Evolutionary conservation across 1,284 basidiomycete genomes (phyloP).

Genomic region (Ceratobasidium sp.): DNA sequence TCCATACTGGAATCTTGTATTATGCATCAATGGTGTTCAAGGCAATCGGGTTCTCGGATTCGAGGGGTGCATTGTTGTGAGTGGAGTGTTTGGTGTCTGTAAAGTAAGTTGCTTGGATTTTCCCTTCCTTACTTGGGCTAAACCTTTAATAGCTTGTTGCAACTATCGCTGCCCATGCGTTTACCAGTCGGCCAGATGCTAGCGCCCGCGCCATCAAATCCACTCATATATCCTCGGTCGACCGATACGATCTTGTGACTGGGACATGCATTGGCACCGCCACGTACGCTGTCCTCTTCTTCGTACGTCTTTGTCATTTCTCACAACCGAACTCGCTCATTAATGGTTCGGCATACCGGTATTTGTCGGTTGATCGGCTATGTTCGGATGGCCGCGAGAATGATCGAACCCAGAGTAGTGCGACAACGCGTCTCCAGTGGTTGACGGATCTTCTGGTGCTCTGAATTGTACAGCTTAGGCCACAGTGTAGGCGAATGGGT

Average conservation of each 20-base stretch:
- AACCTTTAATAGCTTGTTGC: conserved; percentile 27
- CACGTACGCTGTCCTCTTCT: conserved; percentile 44
- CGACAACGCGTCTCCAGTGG: too few species aligned
- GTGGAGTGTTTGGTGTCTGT: conserved; percentile 46
- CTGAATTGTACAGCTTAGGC: too few species aligned
- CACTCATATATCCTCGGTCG: conserved; percentile 16
- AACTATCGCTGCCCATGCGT: conserved; percentile 36
- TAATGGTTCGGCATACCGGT: too few species aligned
- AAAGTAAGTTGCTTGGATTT: conserved; percentile 29
- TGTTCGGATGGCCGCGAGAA: too few species aligned
- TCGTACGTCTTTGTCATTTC: conserved; percentile 27
- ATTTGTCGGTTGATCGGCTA: too few species aligned
- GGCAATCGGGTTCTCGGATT: conserved; percentile 47
- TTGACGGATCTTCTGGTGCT: too few species aligned
- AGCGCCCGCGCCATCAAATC: neutral
- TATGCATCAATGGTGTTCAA: conserved; percentile 49
- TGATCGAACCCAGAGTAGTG: too few species aligned
- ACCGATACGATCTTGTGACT: conserved; percentile 47
- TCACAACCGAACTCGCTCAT: neutral
- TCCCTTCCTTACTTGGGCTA: neutral
- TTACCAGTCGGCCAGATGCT: neutral
- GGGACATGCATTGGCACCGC: conserved; percentile 44
- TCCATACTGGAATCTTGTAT: conserved; percentile 48
- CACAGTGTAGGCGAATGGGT: too few species aligned
- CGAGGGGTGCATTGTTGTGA: conserved; percentile 45